These are phyloP conservation scores for Entamoeba moshkovskii DNA, from an alignment of 208 protist genomes.

Conservation along the genomic window DNA sequence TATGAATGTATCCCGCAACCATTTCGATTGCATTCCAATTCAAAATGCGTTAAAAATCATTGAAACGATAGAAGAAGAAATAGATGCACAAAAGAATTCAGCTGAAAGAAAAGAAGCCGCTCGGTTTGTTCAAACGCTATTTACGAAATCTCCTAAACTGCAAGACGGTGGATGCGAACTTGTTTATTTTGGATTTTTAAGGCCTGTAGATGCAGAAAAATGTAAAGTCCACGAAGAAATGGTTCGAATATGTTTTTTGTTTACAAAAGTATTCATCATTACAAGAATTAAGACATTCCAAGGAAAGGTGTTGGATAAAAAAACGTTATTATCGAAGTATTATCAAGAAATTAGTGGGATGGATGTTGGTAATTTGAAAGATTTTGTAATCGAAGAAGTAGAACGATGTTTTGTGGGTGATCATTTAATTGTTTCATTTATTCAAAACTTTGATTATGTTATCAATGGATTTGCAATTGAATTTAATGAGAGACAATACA, in stretches of 20 bases:
- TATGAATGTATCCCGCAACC: background rate
- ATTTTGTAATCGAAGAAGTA: background rate
- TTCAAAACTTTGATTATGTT: background rate
- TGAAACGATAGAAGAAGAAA: background rate
- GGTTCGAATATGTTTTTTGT: background rate
- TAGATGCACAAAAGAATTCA: background rate
- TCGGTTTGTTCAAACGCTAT: background rate
- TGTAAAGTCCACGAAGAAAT: background rate
- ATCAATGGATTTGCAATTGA: background rate
- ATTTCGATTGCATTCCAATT: background rate
- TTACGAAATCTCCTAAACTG: background rate
- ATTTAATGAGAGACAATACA: background rate
- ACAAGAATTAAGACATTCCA: background rate
- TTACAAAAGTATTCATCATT: background rate
- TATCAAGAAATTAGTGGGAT: background rate
- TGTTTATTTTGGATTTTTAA: background rate
- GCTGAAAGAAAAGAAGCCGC: background rate
- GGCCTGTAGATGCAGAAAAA: background rate
- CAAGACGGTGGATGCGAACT: background rate
- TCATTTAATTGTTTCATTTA: background rate
- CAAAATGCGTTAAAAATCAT: background rate
- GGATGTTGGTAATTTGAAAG: background rate
- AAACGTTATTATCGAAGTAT: background rate
- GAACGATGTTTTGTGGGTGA: background rate
- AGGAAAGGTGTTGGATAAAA: background rate